These are phyloP conservation scores for Aspergillus spinulosporus DNA, from an alignment of 2,329 filamentous ascomycete genomes.

Conservation along the genomic window DNA sequence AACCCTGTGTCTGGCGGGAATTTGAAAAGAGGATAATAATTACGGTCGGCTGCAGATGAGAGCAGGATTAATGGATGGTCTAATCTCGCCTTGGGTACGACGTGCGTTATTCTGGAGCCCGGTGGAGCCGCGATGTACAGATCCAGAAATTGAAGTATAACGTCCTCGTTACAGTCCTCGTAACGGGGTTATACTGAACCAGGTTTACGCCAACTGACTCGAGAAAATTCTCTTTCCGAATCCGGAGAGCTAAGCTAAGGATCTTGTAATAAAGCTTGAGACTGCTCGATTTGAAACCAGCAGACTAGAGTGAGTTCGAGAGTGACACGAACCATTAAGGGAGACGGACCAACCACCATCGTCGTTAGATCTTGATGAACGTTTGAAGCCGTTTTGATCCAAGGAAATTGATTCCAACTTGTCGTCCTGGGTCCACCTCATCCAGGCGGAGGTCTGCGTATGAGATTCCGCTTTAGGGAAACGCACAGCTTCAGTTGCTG, in stretches of 20 bases:
- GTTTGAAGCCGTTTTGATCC: slow-evolving; percentile 5
- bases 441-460: neutral
- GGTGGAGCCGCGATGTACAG: neutral
- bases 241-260: too few species aligned
- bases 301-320: too few species aligned
- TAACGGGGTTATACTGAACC: neutral
- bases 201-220: neutral
- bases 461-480: slow-evolving; percentile 10
- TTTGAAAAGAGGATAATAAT: too few species aligned
- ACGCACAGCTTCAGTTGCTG: slow-evolving; percentile 1
- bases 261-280: too few species aligned
- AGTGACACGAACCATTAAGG: too few species aligned
- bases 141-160: neutral
- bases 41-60: neutral
- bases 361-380: neutral
- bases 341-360: neutral
- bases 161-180: neutral
- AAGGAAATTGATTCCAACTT: neutral
- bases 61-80: neutral
- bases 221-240: neutral
- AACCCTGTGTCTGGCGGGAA: neutral
- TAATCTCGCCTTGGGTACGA: neutral
- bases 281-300: too few species aligned
- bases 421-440: neutral
- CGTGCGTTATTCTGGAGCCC: neutral